Base-by-base conservation (phyloP, 1,284 basidiomycete species). In the Heterobasidion annosum region DNA sequence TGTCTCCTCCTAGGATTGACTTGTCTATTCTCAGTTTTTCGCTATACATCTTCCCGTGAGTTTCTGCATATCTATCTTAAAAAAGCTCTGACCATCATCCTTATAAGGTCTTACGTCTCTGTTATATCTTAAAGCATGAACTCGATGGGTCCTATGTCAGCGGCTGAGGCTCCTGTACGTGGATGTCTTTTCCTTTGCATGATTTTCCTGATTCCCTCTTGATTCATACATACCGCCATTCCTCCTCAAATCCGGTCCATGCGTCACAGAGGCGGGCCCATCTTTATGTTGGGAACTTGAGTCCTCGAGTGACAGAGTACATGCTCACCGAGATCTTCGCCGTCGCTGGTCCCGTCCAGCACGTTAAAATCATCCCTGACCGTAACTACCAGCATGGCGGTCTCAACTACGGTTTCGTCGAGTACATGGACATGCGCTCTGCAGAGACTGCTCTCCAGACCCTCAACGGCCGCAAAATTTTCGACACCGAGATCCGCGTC, bases 351-450 rank as follows among this genome's bases (percentile, higher is more conserved):
- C 86, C 90, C 57, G 93, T 98, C 59, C 91, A 95, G 70, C 90
- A 93, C 65, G 95, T 97, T 69, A 98, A 98, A 84, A 98, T 99
- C 69, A 97, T 99, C 68, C 93, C 94, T 47, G 95, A 98, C 75
- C 85, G 93, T 64, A 98, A 95, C 77, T 97, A 93, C 70, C 91
- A 95, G 72, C 94, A 97, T 67, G 95, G 93, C 56, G 94, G 93
- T 55, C 88, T 96, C 71, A 98, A 97, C 78, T 99, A 98, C 67
- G 96, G 96, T 62, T 98, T 96, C 72, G 95, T 97, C 69, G 93
- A 96, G 74, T 97, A 95, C 74, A 88, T 89, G 69, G 94, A 98
- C 70, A 95, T 98, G 89, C 88, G 92, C 58, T 90, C 93, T 35
- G 96, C 96, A 35, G 96, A 99, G 73, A 96, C 93, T 55, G 96